A percentile compares a stretch with the other conserved stretches of the same genome.
phyloP scores from a whole-genome alignment of 441 rosid species.

The Brassica balearica region DNA sequence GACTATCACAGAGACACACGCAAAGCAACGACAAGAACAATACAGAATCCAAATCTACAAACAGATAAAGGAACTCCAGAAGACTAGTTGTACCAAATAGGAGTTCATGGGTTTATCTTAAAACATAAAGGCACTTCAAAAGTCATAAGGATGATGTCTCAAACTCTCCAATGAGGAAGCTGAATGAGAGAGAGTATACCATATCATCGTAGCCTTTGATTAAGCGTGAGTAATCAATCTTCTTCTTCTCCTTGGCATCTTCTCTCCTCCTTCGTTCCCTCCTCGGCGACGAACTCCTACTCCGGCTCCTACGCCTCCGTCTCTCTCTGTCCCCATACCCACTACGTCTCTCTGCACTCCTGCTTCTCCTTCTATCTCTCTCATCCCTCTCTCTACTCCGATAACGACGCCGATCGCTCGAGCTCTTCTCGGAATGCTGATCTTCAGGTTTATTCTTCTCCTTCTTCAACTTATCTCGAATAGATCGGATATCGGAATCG shows the following conservation, averaged over 20 bases:
- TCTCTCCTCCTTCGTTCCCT: constrained; percentile 39
- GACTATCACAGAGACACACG: neutral
- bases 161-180: too few species aligned
- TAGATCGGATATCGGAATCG: constrained; percentile 67
- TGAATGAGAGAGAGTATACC: constrained; percentile 46
- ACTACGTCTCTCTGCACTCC: constrained; percentile 39
- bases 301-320: constrained; percentile 45
- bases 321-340: constrained; percentile 29
- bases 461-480: constrained; percentile 79
- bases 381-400: constrained; percentile 56
- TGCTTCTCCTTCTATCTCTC: constrained; percentile 49
- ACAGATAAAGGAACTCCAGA: constrained; percentile 11
- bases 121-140: too few species aligned
- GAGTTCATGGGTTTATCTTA: too few species aligned
- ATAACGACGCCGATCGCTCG: constrained; percentile 50
- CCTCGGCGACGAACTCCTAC: neutral
- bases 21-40: neutral
- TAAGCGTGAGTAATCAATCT: constrained; percentile 62
- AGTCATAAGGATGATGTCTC: too few species aligned
- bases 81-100: neutral
- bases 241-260: constrained; percentile 35
- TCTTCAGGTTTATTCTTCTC: constrained; percentile 52
- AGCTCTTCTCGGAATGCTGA: constrained; percentile 44
- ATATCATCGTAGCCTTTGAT: constrained; percentile 75
- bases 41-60: constrained; percentile 15